Percentiles rank a stretch among this genome's conserved stretches.
These are phyloP conservation scores for Aspergillus nanangensis DNA, from an alignment of 495 filamentous ascomycete genomes.

Conservation along the genomic window DNA sequence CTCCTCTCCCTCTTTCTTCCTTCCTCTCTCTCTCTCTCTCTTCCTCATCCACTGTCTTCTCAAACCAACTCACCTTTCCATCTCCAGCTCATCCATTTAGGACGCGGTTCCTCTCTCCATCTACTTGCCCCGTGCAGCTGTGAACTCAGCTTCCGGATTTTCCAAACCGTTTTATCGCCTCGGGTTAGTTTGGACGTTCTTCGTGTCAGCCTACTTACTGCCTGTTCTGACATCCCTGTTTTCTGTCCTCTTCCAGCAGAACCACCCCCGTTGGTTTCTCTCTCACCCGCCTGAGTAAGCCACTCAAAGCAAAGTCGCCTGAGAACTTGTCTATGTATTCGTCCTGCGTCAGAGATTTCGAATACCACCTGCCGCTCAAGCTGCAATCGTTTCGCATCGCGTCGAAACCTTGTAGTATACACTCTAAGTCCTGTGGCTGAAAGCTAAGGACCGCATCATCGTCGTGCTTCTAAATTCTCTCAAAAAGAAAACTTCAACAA, in stretches of 20 bases:
- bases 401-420: conserved; percentile 82
- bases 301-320: conserved; percentile 23
- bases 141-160: conserved; percentile 7
- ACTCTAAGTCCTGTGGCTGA: conserved; percentile 86
- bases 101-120: too few species aligned
- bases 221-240: conserved; percentile 21
- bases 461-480: conserved; percentile 19
- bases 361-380: conserved; percentile 84
- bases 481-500: conserved; percentile 21
- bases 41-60: background rate
- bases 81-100: too few species aligned
- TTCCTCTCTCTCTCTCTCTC: conserved; percentile 11
- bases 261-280: conserved; percentile 36
- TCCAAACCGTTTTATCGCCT: conserved; percentile 12
- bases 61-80: conserved; percentile 7
- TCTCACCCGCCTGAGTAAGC: conserved; percentile 35
- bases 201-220: conserved; percentile 13
- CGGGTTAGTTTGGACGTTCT: conserved; percentile 22
- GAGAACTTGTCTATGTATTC: conserved; percentile 74
- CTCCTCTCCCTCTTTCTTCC: conserved; percentile 4
- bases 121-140: conserved; percentile 12
- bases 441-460: conserved; percentile 21
- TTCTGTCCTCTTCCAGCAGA: conserved; percentile 8
- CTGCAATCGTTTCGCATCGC: conserved; percentile 90
- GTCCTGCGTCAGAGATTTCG: conserved; percentile 67